Evolutionary conservation across 768 basidiomycete species (phyloP).

Genomic region (Paxillus involutus): DNA sequence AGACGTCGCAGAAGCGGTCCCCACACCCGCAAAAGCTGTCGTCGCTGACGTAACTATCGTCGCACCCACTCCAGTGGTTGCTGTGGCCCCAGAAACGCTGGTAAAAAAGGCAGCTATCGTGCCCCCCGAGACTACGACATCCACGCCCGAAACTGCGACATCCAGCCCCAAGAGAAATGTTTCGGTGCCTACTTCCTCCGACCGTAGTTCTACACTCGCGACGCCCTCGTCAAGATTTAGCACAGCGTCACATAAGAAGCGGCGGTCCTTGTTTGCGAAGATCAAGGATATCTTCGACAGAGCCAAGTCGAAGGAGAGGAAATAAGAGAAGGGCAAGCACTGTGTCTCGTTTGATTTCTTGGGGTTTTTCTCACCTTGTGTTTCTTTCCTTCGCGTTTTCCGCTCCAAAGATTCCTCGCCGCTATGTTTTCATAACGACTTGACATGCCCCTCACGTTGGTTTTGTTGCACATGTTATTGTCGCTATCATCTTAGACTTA

Average conservation of each 20-base stretch:
- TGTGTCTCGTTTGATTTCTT: slow-evolving; percentile 1
- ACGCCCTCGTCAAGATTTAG: slow-evolving; percentile 37
- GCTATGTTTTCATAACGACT: slow-evolving; percentile 9
- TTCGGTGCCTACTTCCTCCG: background rate
- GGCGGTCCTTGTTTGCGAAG: slow-evolving; percentile 52
- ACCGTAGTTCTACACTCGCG: slow-evolving; percentile 12
- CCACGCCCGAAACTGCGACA: background rate
- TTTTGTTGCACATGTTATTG: slow-evolving; percentile 8
- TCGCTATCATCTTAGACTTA: slow-evolving; percentile 17
- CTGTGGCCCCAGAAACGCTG: background rate
- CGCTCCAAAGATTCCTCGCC: background rate
- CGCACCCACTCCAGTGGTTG: background rate
- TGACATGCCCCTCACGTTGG: slow-evolving; percentile 17
- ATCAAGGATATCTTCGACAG: slow-evolving; percentile 53
- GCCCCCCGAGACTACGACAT: background rate
- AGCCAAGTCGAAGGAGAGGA: slow-evolving; percentile 41
- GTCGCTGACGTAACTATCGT: background rate
- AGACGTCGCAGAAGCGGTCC: background rate
- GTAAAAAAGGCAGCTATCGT: no score
- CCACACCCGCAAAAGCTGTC: background rate
- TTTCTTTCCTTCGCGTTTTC: background rate
- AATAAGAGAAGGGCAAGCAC: slow-evolving; percentile 31
- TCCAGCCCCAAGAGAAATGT: slow-evolving; percentile 1
- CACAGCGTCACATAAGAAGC: slow-evolving; percentile 46
- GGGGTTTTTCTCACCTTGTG: background rate